Evolutionary conservation across 225 moss, liverwort and hornwort genomes (phyloP), one percentile per base, ranked within the genome.

Genomic region (Rhytidiadelphus loreus): DNA sequence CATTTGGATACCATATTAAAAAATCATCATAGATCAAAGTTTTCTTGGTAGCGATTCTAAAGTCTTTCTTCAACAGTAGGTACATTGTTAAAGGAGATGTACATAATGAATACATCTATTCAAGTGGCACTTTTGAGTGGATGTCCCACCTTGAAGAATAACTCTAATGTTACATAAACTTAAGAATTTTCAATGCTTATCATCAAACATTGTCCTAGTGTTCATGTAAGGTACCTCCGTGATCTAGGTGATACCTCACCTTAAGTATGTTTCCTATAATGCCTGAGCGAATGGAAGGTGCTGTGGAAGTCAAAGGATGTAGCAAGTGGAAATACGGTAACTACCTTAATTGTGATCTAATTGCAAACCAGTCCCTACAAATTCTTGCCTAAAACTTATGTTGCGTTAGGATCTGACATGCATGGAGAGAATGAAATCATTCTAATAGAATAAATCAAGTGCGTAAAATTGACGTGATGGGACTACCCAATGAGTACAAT

Each of bases 401-500:
- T 62, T 81, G 61, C 10, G 44, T 15, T 16, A 15, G 33, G 32
- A 46, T 46, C 62, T 16, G 44, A 81, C 7, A 5, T 11, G 44
- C 81, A 82, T 37, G 37, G 37, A 52, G 24, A 35, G 64, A 65
- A 66, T 3, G n/a, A 60, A 32, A 61, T 23, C 61, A 9, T 33
- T 44, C 64, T 50, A 18, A 52, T 26, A 26, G 66, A 78, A 66
- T 13, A 46, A 81, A 57, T 85, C 69, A 71, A 39, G 66, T 39
- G 82, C 82, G 39, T 83, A 46, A 85, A 85, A 87, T 87, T 91
- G 85, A 87, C 79, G 78, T 87, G 65, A 78, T 82, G 73, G 78
- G 57, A 87, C 71, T 90, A 77, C 83, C 87, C 79, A 89, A 65
- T 85, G 82, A 86, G 78, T 83, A 89, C 85, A 91, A 89, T 66